Base-by-base conservation (phyloP, 495 filamentous ascomycete genomes). In the Xylona heveae region DNA sequence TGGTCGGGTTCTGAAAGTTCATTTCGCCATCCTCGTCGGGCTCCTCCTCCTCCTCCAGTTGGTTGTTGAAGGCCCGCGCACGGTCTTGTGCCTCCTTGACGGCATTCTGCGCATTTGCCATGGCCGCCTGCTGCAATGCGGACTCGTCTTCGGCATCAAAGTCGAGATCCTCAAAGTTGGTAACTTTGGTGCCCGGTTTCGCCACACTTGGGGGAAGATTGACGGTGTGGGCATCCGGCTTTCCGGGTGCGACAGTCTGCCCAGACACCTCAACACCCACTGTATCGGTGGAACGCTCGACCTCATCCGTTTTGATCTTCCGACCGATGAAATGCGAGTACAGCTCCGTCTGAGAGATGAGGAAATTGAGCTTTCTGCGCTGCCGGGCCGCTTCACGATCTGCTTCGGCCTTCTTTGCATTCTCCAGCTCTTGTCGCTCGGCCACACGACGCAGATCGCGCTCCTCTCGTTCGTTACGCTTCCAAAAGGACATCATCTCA, bases 401-500 rank as follows among this genome's bases (percentile, higher is more conserved):
- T 1, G 84, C 85, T 54, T 99, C 88, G 31, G 81, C 84, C 54
- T 82, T 90, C 55, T 84, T 84, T 16, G 88, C 85, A 41, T 84
- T 85, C 48, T 99, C 88, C 13, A 95, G 68, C 54, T 95, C 90
- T 51, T 94, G 84, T 48, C 75, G 79, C 59, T 99, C 88, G 9
- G 88, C 90, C 28, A 79, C 68, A 48, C 91, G 90, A 31, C 88
- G 74, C 36, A 91, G 58, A 45, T 95, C 88, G 38, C 90, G 77
- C 53, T 99, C 88, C 45, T 95, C 90, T 24, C 83, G 71, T 54
- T 99, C 88, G 52, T 99, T 99, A 30, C 84, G 76, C 51, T 95
- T 95, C 88, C 88, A 99, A 70, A 95, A 99, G 19, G 76, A 68
- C 72, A 94, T 88, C 88, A 99, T 99, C 55, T 99, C 88, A 42